phyloP scores from a whole-genome alignment of 1,284 basidiomycete genomes.

The Ustilago shanxiensis region DNA sequence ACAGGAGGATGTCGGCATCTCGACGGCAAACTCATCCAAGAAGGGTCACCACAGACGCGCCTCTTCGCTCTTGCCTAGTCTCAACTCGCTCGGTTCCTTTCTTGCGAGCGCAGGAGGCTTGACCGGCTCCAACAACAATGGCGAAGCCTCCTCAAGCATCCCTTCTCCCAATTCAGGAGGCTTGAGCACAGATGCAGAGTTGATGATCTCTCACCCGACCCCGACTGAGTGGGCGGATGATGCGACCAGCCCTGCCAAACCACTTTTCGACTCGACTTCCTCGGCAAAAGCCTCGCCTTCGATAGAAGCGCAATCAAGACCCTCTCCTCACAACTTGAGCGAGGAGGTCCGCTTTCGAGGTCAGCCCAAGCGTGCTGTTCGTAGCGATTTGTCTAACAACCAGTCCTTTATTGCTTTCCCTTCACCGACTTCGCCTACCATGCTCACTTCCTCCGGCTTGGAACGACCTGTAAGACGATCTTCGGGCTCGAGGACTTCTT shows the following conservation, averaged over 20 bases:
- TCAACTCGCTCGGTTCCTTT: slow-evolving; percentile 48
- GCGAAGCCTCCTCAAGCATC: not conserved
- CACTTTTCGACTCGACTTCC: not conserved
- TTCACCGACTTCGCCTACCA: not conserved
- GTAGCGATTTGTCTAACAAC: not conserved
- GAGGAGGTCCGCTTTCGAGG: slow-evolving; percentile 36
- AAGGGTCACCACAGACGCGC: slow-evolving; percentile 28
- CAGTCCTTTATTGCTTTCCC: slow-evolving; percentile 42
- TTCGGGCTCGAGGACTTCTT: slow-evolving; percentile 15
- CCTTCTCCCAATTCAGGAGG: slow-evolving; percentile 1
- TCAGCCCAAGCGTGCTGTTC: slow-evolving; percentile 1
- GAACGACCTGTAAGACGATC: not conserved
- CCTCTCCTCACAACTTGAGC: slow-evolving; percentile 5
- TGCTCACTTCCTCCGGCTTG: not conserved
- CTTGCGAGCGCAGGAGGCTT: slow-evolving; percentile 26
- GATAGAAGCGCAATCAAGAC: not conserved
- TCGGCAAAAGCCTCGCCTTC: not conserved
- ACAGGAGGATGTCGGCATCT: not conserved
- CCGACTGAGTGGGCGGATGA: slow-evolving; percentile 49
- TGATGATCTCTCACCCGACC: slow-evolving; percentile 35
- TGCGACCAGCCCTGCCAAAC: not conserved
- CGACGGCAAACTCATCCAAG: not conserved
- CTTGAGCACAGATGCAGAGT: slow-evolving; percentile 42
- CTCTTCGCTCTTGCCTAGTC: slow-evolving; percentile 32
- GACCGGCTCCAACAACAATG: not conserved